A percentile compares a stretch with the other conserved stretches of the same genome.
These are phyloP conservation scores for Magnusiomyces paraingens DNA, from an alignment of 1,139 yeast genomes.

Conservation along the genomic window DNA sequence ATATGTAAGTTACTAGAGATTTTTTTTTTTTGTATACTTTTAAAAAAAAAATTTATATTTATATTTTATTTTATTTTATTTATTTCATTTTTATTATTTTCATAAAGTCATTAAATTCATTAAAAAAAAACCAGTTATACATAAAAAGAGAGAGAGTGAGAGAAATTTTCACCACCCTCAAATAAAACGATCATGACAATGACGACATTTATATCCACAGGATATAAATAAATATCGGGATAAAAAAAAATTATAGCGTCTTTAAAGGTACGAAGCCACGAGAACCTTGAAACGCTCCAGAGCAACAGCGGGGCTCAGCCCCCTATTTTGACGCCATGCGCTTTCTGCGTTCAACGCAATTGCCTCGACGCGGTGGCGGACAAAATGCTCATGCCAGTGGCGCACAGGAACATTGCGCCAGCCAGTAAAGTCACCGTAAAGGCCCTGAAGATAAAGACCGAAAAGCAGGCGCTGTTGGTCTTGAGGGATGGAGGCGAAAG, in stretches of 20 bases:
- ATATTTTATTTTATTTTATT: not conserved
- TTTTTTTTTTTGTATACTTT: not conserved
- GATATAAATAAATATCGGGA: no score
- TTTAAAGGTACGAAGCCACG: not conserved
- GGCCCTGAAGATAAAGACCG: slow-evolving; percentile 4
- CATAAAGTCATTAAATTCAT: no score
- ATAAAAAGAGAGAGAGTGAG: no score
- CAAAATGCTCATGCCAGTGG: slow-evolving; percentile 7
- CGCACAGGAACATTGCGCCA: not conserved
- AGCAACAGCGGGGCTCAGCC: slow-evolving; percentile 5
- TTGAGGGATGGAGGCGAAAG: slow-evolving; percentile 4
- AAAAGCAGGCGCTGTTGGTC: slow-evolving; percentile 4
- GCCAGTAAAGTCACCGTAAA: slow-evolving; percentile 4
- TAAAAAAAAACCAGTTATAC: no score
- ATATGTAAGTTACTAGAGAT: not conserved
- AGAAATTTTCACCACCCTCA: not conserved
- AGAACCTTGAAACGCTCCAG: slow-evolving; percentile 3
- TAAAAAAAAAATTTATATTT: not conserved
- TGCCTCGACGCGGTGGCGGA: not conserved
- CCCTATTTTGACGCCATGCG: slow-evolving; percentile 1
- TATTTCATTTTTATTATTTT: not conserved
- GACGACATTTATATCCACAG: no score
- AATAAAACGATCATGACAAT: no score
- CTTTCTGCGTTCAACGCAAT: slow-evolving; percentile 6
- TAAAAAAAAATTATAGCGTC: no score